phyloP scores from a whole-genome alignment of 2,329 filamentous ascomycete species.

The Talaromyces sp. region DNA sequence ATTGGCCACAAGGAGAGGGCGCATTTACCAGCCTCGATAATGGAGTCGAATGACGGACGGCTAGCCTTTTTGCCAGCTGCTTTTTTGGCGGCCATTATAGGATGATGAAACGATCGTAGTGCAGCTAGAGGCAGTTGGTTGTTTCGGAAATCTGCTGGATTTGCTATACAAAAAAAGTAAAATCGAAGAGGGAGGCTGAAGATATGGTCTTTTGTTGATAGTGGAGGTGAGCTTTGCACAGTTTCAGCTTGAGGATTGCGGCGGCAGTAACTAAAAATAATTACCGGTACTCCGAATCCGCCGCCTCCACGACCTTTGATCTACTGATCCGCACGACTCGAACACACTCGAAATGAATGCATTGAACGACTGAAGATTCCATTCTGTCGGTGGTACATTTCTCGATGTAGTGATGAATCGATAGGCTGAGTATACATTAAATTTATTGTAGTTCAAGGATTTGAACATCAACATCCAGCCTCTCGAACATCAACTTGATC shows the following conservation, averaged over 20 bases:
- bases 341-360: neutral
- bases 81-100: slow-evolving; percentile 10
- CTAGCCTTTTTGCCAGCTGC: slow-evolving; percentile 33
- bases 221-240: neutral
- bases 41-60: slow-evolving; percentile 47
- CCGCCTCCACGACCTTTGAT: neutral
- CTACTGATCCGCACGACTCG: neutral
- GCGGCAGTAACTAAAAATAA: neutral
- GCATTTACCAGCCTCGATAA: slow-evolving; percentile 50
- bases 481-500: neutral
- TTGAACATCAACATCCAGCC: neutral
- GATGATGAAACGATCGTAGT: neutral
- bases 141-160: neutral
- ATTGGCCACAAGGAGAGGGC: slow-evolving; percentile 15
- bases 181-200: neutral
- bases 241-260: neutral
- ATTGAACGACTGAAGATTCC: neutral
- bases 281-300: neutral
- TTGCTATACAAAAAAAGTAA: neutral
- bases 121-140: neutral
- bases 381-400: neutral
- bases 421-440: neutral
- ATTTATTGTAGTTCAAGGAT: neutral
- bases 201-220: neutral
- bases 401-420: neutral